Conservation (phyloP, 2,329 filamentous ascomycete species). For the Scytalidium sp. region DNA sequence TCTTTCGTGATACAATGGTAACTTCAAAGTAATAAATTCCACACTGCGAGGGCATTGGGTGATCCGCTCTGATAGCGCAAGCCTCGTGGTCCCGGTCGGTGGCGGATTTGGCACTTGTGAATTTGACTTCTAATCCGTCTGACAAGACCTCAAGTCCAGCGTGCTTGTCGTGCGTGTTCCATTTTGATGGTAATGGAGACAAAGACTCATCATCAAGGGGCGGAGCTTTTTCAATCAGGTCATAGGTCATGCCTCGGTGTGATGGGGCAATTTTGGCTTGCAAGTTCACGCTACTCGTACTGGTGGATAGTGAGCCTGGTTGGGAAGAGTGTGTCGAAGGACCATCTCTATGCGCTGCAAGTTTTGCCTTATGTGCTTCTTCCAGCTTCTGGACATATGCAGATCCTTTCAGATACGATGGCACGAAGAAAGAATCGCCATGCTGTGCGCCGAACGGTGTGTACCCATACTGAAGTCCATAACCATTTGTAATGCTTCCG, state of each 20-base stretch:
- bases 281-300: slow-evolving; percentile 50
- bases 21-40: slow-evolving; percentile 95
- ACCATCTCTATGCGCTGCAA: slow-evolving; percentile 42
- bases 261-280: slow-evolving; percentile 56
- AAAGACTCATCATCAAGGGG: slow-evolving; percentile 58
- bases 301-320: slow-evolving; percentile 47
- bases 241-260: slow-evolving; percentile 77
- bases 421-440: slow-evolving; percentile 65
- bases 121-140: slow-evolving; percentile 71
- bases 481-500: slow-evolving; percentile 23
- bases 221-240: slow-evolving; percentile 75
- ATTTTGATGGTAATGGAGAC: slow-evolving; percentile 72
- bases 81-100: slow-evolving; percentile 67
- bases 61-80: slow-evolving; percentile 76
- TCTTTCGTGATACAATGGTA: slow-evolving; percentile 60
- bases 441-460: slow-evolving; percentile 13
- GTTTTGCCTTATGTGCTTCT: slow-evolving; percentile 62
- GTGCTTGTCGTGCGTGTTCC: slow-evolving; percentile 78
- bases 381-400: slow-evolving; percentile 75
- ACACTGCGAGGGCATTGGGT: slow-evolving; percentile 83
- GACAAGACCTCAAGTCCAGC: slow-evolving; percentile 68
- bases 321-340: slow-evolving; percentile 40
- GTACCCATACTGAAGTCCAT: slow-evolving; percentile 12
- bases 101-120: slow-evolving; percentile 43
- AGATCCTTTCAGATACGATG: slow-evolving; percentile 78